These are phyloP conservation scores for Zalaria sp. DNA, from an alignment of 2,329 filamentous ascomycete genomes.

Conservation along the genomic window DNA sequence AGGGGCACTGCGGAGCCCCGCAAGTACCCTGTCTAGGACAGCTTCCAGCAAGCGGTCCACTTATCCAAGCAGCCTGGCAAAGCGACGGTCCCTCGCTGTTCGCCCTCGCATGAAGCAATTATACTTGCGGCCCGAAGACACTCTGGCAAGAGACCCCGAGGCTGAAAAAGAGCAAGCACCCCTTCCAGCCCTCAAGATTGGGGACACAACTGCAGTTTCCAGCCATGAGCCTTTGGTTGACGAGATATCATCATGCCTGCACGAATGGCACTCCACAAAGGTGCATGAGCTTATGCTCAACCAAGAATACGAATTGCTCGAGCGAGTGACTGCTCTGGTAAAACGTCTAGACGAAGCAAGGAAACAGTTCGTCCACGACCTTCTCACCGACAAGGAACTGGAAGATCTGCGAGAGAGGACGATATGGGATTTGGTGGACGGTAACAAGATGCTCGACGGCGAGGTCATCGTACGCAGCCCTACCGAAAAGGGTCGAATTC, in stretches of 20 bases:
- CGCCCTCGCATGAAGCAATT: neutral
- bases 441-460: slow-evolving; percentile 86
- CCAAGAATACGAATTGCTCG: slow-evolving; percentile 66
- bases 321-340: slow-evolving; percentile 68
- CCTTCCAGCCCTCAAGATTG: slow-evolving; percentile 93
- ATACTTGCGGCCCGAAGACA: slow-evolving; percentile 3
- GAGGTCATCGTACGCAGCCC: slow-evolving; percentile 94
- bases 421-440: slow-evolving; percentile 87
- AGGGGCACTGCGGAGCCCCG: neutral
- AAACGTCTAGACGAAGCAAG: slow-evolving; percentile 71
- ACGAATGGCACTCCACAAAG: slow-evolving; percentile 97
- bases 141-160: slow-evolving; percentile 44
- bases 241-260: slow-evolving; percentile 89
- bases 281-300: slow-evolving; percentile 80
- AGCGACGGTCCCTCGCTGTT: neutral
- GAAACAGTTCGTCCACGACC: slow-evolving; percentile 84
- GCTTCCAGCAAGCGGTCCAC: neutral
- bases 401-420: slow-evolving; percentile 70
- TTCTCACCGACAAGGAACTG: slow-evolving; percentile 78
- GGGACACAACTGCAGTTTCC: slow-evolving; percentile 89
- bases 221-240: slow-evolving; percentile 83
- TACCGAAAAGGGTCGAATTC: slow-evolving; percentile 62
- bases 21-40: neutral
- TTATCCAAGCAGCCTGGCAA: neutral
- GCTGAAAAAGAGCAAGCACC: slow-evolving; percentile 73